Percentiles rank a stretch among this genome's conserved stretches.
phyloP scores from a whole-genome alignment of 1,284 basidiomycete genomes.

The Melampsora americana region DNA sequence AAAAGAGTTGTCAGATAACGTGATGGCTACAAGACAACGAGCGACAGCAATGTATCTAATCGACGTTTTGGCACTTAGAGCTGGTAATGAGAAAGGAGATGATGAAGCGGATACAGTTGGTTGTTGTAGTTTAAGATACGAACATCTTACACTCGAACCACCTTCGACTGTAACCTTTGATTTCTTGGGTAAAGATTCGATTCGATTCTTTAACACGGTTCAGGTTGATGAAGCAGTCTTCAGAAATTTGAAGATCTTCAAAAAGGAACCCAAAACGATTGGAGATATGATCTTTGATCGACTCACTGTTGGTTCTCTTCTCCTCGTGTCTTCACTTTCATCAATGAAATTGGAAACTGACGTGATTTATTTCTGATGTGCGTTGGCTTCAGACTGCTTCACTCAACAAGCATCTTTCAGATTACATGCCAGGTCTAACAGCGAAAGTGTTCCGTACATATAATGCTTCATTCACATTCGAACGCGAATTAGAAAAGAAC shows the following conservation, averaged over 20 bases:
- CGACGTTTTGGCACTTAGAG: slow-evolving; percentile 87
- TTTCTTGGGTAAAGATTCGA: slow-evolving; percentile 96
- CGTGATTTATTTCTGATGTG: neutral
- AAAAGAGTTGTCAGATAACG: slow-evolving; percentile 76
- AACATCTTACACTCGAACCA: slow-evolving; percentile 84
- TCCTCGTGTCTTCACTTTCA: neutral
- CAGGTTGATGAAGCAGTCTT: slow-evolving; percentile 80
- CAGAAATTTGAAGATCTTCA: slow-evolving; percentile 84
- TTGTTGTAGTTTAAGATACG: slow-evolving; percentile 89
- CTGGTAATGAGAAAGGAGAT: slow-evolving; percentile 96
- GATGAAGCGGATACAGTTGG: slow-evolving; percentile 97
- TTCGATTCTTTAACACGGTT: slow-evolving; percentile 87
- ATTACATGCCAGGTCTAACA: slow-evolving; percentile 91
- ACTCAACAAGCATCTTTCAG: slow-evolving; percentile 83
- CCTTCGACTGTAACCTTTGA: slow-evolving; percentile 83
- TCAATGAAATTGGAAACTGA: neutral
- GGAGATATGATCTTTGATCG: slow-evolving; percentile 91
- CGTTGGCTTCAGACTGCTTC: slow-evolving; percentile 63
- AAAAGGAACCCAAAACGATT: slow-evolving; percentile 80
- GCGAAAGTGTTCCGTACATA: slow-evolving; percentile 99
- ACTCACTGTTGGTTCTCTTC: slow-evolving; percentile 49
- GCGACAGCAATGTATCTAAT: slow-evolving; percentile 98
- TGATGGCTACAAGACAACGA: slow-evolving; percentile 86
- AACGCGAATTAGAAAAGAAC: slow-evolving; percentile 75
- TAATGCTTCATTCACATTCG: slow-evolving; percentile 92